Evolutionary conservation across 192 early-diverging fungal species (phyloP), one percentile per base, ranked within the genome.

Genomic region (Entomortierella parvispora): DNA sequence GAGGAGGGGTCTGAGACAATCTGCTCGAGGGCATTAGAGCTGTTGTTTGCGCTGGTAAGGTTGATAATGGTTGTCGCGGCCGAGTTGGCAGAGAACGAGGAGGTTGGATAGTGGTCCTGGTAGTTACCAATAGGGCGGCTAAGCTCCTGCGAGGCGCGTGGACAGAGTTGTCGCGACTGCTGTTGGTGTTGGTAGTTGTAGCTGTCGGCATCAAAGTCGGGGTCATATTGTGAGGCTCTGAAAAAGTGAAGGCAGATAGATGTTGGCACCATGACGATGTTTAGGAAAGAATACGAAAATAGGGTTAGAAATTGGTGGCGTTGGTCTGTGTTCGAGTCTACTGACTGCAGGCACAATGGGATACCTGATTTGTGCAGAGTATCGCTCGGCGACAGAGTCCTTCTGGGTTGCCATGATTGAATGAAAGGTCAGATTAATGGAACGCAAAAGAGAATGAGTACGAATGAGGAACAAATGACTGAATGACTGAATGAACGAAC

Each of bases 351-450:
- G n/a, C n/a, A n/a, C n/a, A n/a, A n/a, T n/a, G n/a, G n/a, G n/a
- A n/a, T 64, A 71, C 69, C 61, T 71, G 43, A 64, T 71, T 43
- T 71, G 69, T 51, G 44, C 61, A 58, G 60, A 71, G 54, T 71
- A 71, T 4, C 61, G 25, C 14, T 71, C 34, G 23, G 54, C 37
- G 12, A 12, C 54, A 0, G 45, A 14, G 42, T 51, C 43, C 29
- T 44, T 47, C 44, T 57, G 54, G 8, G 20, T 25, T 17, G 62
- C 25, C 70, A 72, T 65, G 15, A 11, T 47, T n/a, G 48, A 6
- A 2, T 10, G 20, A 51, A 40, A 17, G 17, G 47, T 12, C 8
- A 49, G 31, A 2, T 14, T 20, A 23, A n/a, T 10, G 53, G 15
- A 29, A 56, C 23, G 37, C 42, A 7, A n/a, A 1, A 26, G 11